Conservation (phyloP, 352 stramenopile species). For the Phytopythium oedochilum region DNA sequence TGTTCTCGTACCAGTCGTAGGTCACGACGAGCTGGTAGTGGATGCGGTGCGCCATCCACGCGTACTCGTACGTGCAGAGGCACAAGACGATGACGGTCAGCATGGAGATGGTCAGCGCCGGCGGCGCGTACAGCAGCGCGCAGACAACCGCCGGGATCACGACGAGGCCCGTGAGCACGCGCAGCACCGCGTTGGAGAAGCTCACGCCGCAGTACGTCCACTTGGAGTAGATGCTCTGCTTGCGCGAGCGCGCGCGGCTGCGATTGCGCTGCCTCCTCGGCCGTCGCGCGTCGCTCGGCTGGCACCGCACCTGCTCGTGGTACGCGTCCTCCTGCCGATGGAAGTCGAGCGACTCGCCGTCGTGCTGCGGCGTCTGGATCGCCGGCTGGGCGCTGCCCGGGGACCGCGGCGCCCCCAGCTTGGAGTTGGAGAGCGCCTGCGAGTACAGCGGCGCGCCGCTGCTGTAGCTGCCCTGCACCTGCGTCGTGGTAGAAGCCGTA, state of each 20-base stretch:
- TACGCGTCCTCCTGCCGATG: background rate
- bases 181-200: slow-evolving; percentile 32
- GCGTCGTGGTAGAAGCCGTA: too few species aligned
- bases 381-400: background rate
- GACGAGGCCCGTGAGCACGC: slow-evolving; percentile 21
- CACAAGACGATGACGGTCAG: slow-evolving; percentile 23
- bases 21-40: slow-evolving; percentile 32
- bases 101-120: slow-evolving; percentile 21
- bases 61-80: slow-evolving; percentile 45
- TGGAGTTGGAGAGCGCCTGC: slow-evolving; percentile 6
- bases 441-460: background rate
- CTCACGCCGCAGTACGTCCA: slow-evolving; percentile 33
- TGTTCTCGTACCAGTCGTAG: slow-evolving; percentile 12
- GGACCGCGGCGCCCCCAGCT: background rate
- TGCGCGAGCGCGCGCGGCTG: slow-evolving; percentile 20
- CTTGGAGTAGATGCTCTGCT: slow-evolving; percentile 31
- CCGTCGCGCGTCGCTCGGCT: background rate
- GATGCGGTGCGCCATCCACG: slow-evolving; percentile 51
- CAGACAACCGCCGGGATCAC: slow-evolving; percentile 23
- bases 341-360: background rate
- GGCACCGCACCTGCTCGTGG: background rate
- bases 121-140: slow-evolving; percentile 26
- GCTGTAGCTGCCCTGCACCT: background rate
- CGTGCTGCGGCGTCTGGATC: slow-evolving; percentile 1
- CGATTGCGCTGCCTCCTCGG: slow-evolving; percentile 6